Base-by-base conservation (phyloP, 176 grass and related monocot species). In the Aegilops longissima region DNA sequence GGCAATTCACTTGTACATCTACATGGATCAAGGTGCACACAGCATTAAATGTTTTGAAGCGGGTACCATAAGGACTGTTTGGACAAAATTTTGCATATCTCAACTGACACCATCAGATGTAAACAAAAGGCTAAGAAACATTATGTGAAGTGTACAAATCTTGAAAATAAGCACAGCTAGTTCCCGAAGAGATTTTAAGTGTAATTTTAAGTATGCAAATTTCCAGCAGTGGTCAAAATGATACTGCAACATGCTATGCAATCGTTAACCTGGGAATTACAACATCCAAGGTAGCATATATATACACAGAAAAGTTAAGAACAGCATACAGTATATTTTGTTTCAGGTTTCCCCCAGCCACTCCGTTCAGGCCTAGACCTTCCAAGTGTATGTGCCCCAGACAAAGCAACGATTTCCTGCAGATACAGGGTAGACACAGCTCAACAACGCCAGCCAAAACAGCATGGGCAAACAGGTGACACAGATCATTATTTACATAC, bases 301-400 rank as follows among this genome's bases (percentile, higher is more conserved):
- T 3, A 47, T 47, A 38, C 25, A 68, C 9, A 80, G 67, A 86
- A 58, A 89, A 91, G 85, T 36, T 52, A 65, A 79, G 66, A 81
- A 84, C 33, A 86, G 79, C 92, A 83, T 97, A 99, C 92, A 6
- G 94, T 99, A 87, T 96, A 99, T 73, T 93, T 97, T 16, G 97
- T 96, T 88, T 96, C 97, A 84, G 97, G 90, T 87, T 99, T 99
- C 29, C 94, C 97, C 97, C 97, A 99, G 62, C 97, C 97, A 69
- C 97, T 99, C 30, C 97, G 89, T 27, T 99, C 97, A 70, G 92
- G 92, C 80, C 94, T 93, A 12, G 94, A 88, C 68, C 97, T 94
- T 78, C 97, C 97, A 71, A 99, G 90, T 84, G 97, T 97, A 94
- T 99, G 97, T 85, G 97, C 97, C 76, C 97, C 97, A 79, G 97